Evolutionary conservation across 306 rosid species (phyloP).

Genomic region (Notholithocarpus densiflorus): DNA sequence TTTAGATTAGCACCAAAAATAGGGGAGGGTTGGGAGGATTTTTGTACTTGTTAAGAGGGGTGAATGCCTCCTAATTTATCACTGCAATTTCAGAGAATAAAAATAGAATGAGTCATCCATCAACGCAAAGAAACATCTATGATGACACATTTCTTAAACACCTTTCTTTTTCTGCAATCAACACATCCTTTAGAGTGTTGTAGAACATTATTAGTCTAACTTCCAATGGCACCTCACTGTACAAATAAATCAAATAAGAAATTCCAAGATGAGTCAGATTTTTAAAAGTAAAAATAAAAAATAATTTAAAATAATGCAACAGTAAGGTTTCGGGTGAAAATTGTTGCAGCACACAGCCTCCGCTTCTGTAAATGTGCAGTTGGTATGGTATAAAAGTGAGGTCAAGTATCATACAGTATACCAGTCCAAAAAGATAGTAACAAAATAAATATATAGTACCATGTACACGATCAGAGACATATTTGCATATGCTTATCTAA

Average conservation of each 20-base stretch:
- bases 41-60: too few species aligned
- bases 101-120: too few species aligned
- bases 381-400: neutral
- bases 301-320: neutral
- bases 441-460: neutral
- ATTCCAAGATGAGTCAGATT: neutral
- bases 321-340: neutral
- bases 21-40: too few species aligned
- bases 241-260: neutral
- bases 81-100: too few species aligned
- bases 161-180: neutral
- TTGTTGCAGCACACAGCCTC: neutral
- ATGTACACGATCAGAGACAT: neutral
- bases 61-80: too few species aligned
- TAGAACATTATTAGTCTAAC: neutral
- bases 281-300: neutral
- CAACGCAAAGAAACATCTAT: too few species aligned
- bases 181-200: neutral
- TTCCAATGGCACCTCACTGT: neutral
- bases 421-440: neutral
- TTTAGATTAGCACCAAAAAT: too few species aligned
- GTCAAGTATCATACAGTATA: neutral
- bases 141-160: neutral
- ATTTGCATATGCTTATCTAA: neutral
- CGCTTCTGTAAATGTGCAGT: slow-evolving; percentile 1